Percentiles rank a stretch among this genome's conserved stretches.
phyloP scores from a whole-genome alignment of 2,329 filamentous ascomycete genomes.

The Metarhizium rileyi region DNA sequence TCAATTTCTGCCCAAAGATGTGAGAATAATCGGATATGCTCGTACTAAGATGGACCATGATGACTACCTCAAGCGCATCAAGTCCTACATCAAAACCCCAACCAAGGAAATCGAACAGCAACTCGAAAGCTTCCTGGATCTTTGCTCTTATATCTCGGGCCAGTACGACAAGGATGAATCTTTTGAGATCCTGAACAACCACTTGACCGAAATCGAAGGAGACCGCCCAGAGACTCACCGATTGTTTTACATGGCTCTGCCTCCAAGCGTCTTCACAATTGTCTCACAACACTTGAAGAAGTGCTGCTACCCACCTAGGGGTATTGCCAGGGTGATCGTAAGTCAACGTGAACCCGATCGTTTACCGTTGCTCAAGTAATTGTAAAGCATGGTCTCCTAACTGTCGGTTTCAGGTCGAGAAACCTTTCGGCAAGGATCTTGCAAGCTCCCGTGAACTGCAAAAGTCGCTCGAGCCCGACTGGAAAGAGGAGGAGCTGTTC shows the following conservation, averaged over 20 bases:
- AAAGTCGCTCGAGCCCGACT: conserved; percentile 89
- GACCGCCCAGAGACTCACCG: conserved; percentile 76
- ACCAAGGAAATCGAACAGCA: conserved; percentile 97
- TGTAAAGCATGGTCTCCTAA: not conserved
- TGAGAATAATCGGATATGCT: conserved; percentile 96
- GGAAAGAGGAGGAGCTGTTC: conserved; percentile 98
- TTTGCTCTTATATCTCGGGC: conserved; percentile 91
- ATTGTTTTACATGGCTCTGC: conserved; percentile 98
- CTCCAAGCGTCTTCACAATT: conserved; percentile 94
- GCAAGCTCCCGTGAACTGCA: conserved; percentile 89
- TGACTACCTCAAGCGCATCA: conserved; percentile 88
- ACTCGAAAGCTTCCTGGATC: conserved; percentile 75
- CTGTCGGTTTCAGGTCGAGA: conserved; percentile 66
- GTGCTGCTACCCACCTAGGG: conserved; percentile 88
- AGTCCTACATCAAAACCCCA: conserved; percentile 97
- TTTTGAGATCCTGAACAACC: conserved; percentile 75
- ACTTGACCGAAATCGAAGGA: conserved; percentile 77
- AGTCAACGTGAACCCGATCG: conserved; percentile 22
- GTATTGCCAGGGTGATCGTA: conserved; percentile 90
- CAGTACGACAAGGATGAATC: conserved; percentile 97
- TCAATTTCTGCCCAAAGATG: conserved; percentile 95
- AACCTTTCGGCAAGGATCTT: conserved; percentile 97
- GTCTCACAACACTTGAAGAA: conserved; percentile 96
- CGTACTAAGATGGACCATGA: conserved; percentile 98
- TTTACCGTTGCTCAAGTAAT: conserved; percentile 6